A percentile compares a stretch with the other conserved stretches of the same genome.
phyloP scores from a whole-genome alignment of 148 eudicot species.

The Polygonum maritimum region DNA sequence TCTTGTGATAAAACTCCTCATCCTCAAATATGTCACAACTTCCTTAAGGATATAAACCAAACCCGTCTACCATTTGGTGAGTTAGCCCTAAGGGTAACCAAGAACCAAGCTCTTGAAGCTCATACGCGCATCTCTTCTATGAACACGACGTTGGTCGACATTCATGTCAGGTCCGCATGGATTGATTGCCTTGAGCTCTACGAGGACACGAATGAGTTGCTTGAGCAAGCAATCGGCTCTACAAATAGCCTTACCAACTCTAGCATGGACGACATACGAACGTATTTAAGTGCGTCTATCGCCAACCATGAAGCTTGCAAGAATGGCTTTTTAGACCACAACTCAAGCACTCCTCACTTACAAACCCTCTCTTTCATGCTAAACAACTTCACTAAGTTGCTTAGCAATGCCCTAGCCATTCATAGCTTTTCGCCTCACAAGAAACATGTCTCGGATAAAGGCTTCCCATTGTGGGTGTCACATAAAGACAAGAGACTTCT shows the following conservation, averaged over 20 bases:
- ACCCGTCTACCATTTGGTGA: conserved; percentile 17
- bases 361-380: conserved; percentile 16
- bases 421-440: conserved; percentile 14
- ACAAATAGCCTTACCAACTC: background rate
- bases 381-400: conserved; percentile 29
- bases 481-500: conserved; percentile 29
- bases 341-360: conserved; percentile 21
- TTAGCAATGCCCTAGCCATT: conserved; percentile 45
- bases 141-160: conserved; percentile 22
- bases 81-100: conserved; percentile 20
- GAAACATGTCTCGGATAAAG: conserved; percentile 17
- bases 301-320: conserved; percentile 55
- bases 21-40: conserved; percentile 10
- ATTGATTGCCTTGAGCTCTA: conserved; percentile 54
- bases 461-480: conserved; percentile 43
- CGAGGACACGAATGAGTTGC: conserved; percentile 30
- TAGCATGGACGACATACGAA: conserved; percentile 25
- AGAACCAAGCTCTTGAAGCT: conserved; percentile 29
- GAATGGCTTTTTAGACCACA: conserved; percentile 45
- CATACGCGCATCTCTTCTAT: conserved; percentile 24
- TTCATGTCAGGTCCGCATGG: conserved; percentile 39
- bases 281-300: conserved; percentile 47
- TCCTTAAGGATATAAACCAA: background rate
- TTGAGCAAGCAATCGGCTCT: conserved; percentile 27
- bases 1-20: conserved; percentile 10